A percentile compares a stretch with the other conserved stretches of the same genome.
phyloP scores from a whole-genome alignment of 176 grass and related monocot species.

The Aegilops umbellulata region DNA sequence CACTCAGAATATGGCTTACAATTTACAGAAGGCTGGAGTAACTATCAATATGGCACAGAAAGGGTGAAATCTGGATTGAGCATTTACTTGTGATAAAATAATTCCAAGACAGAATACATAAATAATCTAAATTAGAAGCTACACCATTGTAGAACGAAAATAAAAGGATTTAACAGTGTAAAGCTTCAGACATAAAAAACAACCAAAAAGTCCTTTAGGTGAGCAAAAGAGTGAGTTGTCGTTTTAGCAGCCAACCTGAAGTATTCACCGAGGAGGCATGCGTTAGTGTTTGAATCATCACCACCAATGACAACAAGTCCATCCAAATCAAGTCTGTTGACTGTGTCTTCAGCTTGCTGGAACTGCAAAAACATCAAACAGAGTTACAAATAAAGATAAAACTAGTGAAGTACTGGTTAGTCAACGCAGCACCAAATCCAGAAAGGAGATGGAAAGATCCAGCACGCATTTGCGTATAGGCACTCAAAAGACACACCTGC shows the following conservation, averaged over 20 bases:
- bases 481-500: constrained; percentile 49
- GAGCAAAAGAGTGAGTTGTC: not conserved
- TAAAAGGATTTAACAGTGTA: not conserved
- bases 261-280: constrained; percentile 91
- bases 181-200: not conserved
- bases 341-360: constrained; percentile 96
- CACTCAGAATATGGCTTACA: not conserved
- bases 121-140: not conserved
- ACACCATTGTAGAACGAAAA: not conserved
- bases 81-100: constrained; percentile 4
- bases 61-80: not conserved
- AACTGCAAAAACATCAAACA: constrained; percentile 53
- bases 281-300: constrained; percentile 99
- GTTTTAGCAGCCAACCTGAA: constrained; percentile 51
- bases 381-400: not conserved
- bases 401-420: not conserved
- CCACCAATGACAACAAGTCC: constrained; percentile 98
- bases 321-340: constrained; percentile 76
- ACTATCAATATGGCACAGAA: not conserved
- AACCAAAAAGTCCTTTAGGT: not conserved
- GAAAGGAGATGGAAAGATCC: not conserved
- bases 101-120: not conserved
- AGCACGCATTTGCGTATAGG: not conserved
- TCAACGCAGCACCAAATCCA: not conserved
- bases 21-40: not conserved